phyloP scores from a whole-genome alignment of 2,329 filamentous ascomycete species.

The Colletotrichum caudatum region DNA sequence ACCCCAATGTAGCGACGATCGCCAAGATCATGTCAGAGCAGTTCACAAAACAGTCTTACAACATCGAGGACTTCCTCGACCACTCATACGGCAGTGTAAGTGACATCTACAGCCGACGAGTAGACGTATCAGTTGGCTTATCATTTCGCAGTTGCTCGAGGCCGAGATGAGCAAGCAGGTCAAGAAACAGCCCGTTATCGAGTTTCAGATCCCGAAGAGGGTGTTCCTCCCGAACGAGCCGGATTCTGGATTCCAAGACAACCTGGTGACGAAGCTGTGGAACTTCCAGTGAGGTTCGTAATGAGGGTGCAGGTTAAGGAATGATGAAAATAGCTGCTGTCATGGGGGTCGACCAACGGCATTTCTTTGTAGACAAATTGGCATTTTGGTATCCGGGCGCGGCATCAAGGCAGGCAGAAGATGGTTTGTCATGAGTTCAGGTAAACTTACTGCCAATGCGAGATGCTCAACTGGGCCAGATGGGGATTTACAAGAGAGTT shows the following conservation, averaged over 20 bases:
- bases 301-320: constrained; percentile 3
- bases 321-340: background rate
- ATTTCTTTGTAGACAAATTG: constrained; percentile 15
- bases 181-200: constrained; percentile 88
- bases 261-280: constrained; percentile 71
- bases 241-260: constrained; percentile 62
- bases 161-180: constrained; percentile 85
- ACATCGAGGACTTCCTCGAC: constrained; percentile 96
- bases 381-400: constrained; percentile 22
- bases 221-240: constrained; percentile 73
- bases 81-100: constrained; percentile 87
- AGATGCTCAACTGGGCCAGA: constrained; percentile 3
- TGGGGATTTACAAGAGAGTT: background rate
- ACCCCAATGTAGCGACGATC: constrained; percentile 95
- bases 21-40: constrained; percentile 95
- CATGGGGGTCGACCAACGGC: background rate
- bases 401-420: constrained; percentile 23
- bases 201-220: constrained; percentile 92
- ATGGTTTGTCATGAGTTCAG: constrained; percentile 24
- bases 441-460: constrained; percentile 5
- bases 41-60: constrained; percentile 95
- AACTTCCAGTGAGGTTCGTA: constrained; percentile 58
- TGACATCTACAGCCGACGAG: constrained; percentile 43
- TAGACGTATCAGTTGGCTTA: constrained; percentile 66
- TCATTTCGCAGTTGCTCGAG: constrained; percentile 75